A percentile compares a stretch with the other conserved stretches of the same genome.
Evolutionary conservation across 73 alveolate species (phyloP).

Genomic region (Blepharisma stoltei): DNA sequence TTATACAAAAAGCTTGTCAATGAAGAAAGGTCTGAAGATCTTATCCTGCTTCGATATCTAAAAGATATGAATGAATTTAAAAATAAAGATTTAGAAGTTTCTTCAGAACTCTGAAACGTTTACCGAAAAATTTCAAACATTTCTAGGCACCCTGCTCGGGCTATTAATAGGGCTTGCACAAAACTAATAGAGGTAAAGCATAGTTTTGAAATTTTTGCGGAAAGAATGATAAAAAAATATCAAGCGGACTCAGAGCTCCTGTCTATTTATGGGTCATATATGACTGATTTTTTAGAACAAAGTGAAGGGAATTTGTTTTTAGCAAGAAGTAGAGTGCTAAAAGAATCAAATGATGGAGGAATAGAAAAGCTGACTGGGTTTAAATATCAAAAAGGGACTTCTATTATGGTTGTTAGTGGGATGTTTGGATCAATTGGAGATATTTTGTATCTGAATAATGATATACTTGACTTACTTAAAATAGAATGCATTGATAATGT

Average conservation of each 20-base stretch:
- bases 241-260: neutral
- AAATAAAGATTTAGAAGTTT: too few species aligned
- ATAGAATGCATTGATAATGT: neutral
- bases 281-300: neutral
- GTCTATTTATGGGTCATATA: neutral
- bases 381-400: neutral
- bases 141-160: too few species aligned
- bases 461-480: neutral
- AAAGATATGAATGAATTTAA: too few species aligned
- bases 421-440: neutral
- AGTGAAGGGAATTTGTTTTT: neutral
- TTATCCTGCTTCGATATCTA: too few species aligned
- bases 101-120: too few species aligned
- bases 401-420: conserved; percentile 23
- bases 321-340: neutral
- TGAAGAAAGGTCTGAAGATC: neutral
- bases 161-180: too few species aligned
- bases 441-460: neutral
- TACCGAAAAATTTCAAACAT: too few species aligned
- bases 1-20: neutral
- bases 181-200: too few species aligned
- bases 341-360: neutral
- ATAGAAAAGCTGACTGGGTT: neutral
- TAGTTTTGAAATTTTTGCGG: too few species aligned
- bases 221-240: neutral